phyloP scores from a whole-genome alignment of 345 rosid genomes.

The Eutrema heterophyllum region DNA sequence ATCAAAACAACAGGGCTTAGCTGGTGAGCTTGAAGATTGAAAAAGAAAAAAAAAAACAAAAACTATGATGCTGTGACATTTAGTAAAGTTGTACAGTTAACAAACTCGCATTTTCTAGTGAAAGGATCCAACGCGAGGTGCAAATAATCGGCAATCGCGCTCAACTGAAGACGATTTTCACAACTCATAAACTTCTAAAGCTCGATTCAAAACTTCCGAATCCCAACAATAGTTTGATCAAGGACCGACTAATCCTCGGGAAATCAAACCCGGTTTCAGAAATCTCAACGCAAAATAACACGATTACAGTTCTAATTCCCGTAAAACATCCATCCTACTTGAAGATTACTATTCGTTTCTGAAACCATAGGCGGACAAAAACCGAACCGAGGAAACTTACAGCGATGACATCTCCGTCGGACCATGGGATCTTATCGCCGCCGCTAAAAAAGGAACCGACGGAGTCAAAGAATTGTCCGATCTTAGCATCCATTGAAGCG shows the following conservation, averaged over 20 bases:
- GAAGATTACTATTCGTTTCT: background rate
- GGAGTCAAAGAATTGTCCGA: conserved; percentile 42
- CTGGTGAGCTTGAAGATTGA: background rate
- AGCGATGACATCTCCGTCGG: conserved; percentile 59
- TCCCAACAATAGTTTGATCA: background rate
- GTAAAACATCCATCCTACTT: background rate
- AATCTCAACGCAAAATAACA: background rate
- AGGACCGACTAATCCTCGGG: background rate
- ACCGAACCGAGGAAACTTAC: conserved; percentile 34
- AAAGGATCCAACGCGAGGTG: background rate
- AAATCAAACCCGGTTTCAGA: background rate
- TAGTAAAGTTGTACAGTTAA: background rate
- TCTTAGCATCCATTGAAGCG: conserved; percentile 33
- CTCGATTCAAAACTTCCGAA: background rate
- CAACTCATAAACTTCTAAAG: background rate
- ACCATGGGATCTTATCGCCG: conserved; percentile 83
- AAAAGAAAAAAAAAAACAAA: background rate
- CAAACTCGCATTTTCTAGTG: background rate
- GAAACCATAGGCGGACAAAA: conserved; percentile 4
- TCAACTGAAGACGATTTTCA: background rate
- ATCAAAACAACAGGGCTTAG: conserved; percentile 1
- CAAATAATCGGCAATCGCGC: background rate
- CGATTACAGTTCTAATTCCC: background rate
- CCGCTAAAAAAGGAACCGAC: conserved; percentile 59
- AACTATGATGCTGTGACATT: background rate